These are phyloP conservation scores for Euphorbia peplus DNA, from an alignment of 345 rosid genomes.

Conservation along the genomic window DNA sequence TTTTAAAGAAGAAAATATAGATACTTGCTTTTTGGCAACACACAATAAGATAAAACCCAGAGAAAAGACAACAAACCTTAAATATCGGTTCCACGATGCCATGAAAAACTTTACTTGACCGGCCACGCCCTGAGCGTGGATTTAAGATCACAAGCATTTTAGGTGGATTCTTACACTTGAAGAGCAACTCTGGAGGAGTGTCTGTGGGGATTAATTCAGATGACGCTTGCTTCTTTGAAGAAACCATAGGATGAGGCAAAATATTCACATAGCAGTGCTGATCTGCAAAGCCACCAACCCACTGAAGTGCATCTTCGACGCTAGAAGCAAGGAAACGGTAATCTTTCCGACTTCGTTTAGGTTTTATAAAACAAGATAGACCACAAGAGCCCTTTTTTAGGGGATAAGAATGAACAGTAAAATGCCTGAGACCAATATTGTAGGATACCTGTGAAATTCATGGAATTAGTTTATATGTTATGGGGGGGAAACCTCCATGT, in stretches of 20 bases:
- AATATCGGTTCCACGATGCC: conserved; percentile 85
- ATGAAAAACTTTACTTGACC: conserved; percentile 88
- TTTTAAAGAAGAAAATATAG: no score
- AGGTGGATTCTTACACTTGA: conserved; percentile 90
- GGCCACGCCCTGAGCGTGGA: conserved; percentile 91
- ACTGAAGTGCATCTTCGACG: conserved; percentile 82
- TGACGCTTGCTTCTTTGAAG: conserved; percentile 88
- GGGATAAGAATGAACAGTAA: conserved; percentile 87
- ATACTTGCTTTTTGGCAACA: background rate
- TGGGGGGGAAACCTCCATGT: background rate
- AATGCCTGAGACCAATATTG: conserved; percentile 78
- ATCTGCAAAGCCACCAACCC: conserved; percentile 98
- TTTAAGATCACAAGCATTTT: conserved; percentile 92
- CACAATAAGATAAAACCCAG: background rate
- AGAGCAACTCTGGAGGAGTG: conserved; percentile 85
- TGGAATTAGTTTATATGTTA: background rate
- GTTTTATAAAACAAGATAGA: conserved; percentile 71
- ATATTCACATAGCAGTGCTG: conserved; percentile 88
- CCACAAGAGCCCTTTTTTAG: conserved; percentile 57
- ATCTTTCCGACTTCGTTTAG: conserved; percentile 74
- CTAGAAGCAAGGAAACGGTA: conserved; percentile 72
- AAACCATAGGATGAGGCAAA: conserved; percentile 85
- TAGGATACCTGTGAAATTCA: conserved; percentile 64
- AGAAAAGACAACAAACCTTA: conserved; percentile 50
- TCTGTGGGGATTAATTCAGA: conserved; percentile 70